phyloP scores from a whole-genome alignment of 208 protist species.

The Trichomonas gallinae region DNA sequence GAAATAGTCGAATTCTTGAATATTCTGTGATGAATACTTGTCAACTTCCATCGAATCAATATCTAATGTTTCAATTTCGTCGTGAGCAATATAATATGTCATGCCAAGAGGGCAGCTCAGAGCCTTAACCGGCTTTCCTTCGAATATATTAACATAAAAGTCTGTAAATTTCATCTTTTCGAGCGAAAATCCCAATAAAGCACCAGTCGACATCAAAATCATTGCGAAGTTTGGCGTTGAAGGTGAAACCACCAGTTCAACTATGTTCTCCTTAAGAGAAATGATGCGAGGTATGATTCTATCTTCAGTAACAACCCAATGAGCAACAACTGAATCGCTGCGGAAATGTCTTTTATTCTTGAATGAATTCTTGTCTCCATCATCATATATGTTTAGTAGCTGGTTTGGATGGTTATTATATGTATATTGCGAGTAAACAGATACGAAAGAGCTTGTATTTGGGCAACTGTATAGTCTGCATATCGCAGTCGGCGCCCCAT shows the following conservation, averaged over 20 bases:
- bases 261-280: background rate
- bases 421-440: background rate
- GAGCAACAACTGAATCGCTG: background rate
- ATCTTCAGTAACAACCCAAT: background rate
- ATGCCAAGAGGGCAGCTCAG: background rate
- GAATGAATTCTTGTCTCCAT: background rate
- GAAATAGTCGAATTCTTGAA: background rate
- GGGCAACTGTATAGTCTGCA: too few species aligned
- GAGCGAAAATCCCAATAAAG: background rate
- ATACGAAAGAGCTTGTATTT: background rate
- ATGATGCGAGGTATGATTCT: background rate
- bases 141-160: background rate
- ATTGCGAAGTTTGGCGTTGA: background rate
- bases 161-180: constrained; percentile 10
- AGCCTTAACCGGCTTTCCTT: background rate
- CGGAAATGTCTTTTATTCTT: background rate
- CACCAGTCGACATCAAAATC: background rate
- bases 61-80: background rate
- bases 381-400: background rate
- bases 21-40: background rate
- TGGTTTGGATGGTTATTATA: background rate
- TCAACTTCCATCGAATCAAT: background rate
- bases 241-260: background rate
- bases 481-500: background rate
- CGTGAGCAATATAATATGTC: background rate